Conservation (phyloP, 2,329 filamentous ascomycete genomes). For the Xylariaceae sp. region DNA sequence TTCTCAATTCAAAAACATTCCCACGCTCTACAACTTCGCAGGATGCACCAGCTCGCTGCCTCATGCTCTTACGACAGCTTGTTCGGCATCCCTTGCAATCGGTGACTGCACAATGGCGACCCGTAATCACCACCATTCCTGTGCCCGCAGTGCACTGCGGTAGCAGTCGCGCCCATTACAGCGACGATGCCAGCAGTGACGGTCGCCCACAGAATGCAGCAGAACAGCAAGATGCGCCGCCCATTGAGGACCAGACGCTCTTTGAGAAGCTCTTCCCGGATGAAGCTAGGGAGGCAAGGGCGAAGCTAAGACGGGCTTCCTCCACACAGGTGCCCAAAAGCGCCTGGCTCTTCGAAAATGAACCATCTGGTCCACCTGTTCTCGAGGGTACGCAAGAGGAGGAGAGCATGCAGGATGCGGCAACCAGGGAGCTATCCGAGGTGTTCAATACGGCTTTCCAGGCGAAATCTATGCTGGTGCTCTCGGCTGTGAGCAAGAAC, state of each 20-base stretch:
- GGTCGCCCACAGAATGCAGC: not conserved
- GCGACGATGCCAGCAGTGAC: not conserved
- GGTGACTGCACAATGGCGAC: slow-evolving; percentile 31
- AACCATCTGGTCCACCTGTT: slow-evolving; percentile 6
- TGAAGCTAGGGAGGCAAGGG: slow-evolving; percentile 32
- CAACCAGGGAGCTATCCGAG: not conserved
- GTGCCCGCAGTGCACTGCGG: slow-evolving; percentile 14
- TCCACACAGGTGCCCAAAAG: slow-evolving; percentile 1
- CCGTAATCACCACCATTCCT: slow-evolving; percentile 10
- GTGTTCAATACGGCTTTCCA: slow-evolving; percentile 11
- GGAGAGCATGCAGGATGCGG: not conserved
- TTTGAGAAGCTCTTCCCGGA: slow-evolving; percentile 52
- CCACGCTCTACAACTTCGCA: slow-evolving; percentile 26
- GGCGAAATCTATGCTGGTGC: slow-evolving; percentile 43
- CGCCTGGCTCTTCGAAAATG: slow-evolving; percentile 22
- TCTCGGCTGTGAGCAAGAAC: slow-evolving; percentile 53
- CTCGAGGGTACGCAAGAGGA: slow-evolving; percentile 8
- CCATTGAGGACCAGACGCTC: slow-evolving; percentile 27
- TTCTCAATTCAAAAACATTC: slow-evolving; percentile 10
- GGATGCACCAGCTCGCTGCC: slow-evolving; percentile 26
- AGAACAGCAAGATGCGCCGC: not conserved
- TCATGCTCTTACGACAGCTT: slow-evolving; percentile 34
- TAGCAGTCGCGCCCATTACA: slow-evolving; percentile 15
- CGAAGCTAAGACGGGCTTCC: not conserved
- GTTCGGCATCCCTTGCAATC: slow-evolving; percentile 31